phyloP scores from a whole-genome alignment of 495 filamentous ascomycete genomes.

The Hypoxylon perforatum region DNA sequence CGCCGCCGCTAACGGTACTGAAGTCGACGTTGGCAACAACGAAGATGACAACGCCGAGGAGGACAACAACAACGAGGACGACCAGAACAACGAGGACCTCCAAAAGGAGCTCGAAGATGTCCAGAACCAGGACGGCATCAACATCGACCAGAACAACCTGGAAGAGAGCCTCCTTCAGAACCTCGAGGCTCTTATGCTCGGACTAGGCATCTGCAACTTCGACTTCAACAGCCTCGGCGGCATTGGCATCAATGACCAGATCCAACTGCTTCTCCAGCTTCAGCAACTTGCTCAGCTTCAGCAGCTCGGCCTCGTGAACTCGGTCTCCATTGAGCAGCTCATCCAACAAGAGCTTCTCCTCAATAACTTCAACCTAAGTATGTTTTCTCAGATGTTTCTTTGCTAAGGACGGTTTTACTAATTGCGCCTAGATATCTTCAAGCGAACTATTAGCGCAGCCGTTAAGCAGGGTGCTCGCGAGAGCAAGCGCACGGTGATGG shows the following conservation, averaged over 20 bases:
- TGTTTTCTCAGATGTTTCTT: neutral
- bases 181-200: constrained; percentile 48
- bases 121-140: constrained; percentile 19
- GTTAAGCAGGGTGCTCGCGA: constrained; percentile 40
- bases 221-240: constrained; percentile 42
- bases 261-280: constrained; percentile 56
- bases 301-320: constrained; percentile 52
- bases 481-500: constrained; percentile 34
- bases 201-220: constrained; percentile 51
- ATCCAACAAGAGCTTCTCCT: constrained; percentile 49
- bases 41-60: constrained; percentile 23
- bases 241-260: constrained; percentile 49
- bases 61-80: constrained; percentile 23
- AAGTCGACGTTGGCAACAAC: constrained; percentile 17
- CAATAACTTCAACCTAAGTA: constrained; percentile 51
- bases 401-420: constrained; percentile 16
- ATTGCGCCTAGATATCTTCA: constrained; percentile 45
- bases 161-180: constrained; percentile 40
- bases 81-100: constrained; percentile 9
- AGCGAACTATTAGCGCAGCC: constrained; percentile 48
- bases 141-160: constrained; percentile 34
- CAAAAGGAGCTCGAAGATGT: constrained; percentile 10
- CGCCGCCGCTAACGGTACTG: constrained; percentile 35
- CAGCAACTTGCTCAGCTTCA: constrained; percentile 55
- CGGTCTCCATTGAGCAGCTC: constrained; percentile 48